Evolutionary conservation across 192 early-diverging fungal genomes (phyloP).

Genomic region (Pilaira anomala): DNA sequence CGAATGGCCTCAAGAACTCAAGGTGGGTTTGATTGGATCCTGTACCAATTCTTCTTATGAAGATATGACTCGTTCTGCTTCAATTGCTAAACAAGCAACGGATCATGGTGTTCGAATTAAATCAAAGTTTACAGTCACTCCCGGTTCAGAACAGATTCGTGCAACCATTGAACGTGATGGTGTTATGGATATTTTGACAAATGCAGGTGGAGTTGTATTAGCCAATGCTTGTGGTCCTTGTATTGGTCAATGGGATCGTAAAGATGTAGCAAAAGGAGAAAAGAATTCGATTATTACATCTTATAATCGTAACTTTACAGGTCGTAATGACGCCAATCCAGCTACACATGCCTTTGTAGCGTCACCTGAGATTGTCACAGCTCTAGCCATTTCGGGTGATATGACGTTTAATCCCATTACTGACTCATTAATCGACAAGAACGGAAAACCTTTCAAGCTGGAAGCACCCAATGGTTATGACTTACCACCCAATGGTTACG

Average conservation of each 20-base stretch:
- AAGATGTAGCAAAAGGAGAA: slow-evolving; percentile 93
- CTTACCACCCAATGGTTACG: slow-evolving; percentile 90
- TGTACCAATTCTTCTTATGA: slow-evolving; percentile 99
- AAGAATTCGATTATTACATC: slow-evolving; percentile 98
- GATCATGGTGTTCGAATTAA: slow-evolving; percentile 79
- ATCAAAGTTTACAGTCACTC: slow-evolving; percentile 86
- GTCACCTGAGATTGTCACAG: slow-evolving; percentile 91
- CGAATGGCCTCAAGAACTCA: slow-evolving; percentile 84
- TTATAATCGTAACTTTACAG: slow-evolving; percentile 99
- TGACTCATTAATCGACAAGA: slow-evolving; percentile 78
- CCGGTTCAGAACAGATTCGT: slow-evolving; percentile 96
- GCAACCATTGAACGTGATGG: slow-evolving; percentile 94
- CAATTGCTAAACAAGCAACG: slow-evolving; percentile 79
- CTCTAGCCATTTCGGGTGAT: slow-evolving; percentile 91
- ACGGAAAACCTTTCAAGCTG: slow-evolving; percentile 97
- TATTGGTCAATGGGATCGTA: slow-evolving; percentile 98
- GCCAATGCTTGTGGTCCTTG: slow-evolving; percentile 99
- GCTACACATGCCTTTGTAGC: slow-evolving; percentile 95
- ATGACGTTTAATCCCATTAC: slow-evolving; percentile 93
- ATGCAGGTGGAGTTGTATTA: slow-evolving; percentile 82
- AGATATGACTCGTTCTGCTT: slow-evolving; percentile 91
- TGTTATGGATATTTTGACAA: slow-evolving; percentile 69
- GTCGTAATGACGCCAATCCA: slow-evolving; percentile 98
- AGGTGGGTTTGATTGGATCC: slow-evolving; percentile 91
- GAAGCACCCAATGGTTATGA: slow-evolving; percentile 76